Evolutionary conservation across 441 rosid genomes (phyloP).

Genomic region (Croton setiger): DNA sequence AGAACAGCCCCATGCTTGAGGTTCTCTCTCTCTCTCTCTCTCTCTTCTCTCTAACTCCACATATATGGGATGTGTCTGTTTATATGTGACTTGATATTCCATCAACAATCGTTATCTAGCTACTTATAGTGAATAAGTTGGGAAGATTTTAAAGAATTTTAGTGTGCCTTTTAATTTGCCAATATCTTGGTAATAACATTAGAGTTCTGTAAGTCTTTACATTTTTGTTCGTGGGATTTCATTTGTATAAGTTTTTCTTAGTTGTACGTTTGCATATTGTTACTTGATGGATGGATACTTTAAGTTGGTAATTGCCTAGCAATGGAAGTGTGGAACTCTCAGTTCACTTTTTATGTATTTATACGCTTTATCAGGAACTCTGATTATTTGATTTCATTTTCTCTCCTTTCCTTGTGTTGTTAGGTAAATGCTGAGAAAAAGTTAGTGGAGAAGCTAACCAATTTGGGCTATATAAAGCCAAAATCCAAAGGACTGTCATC

Average conservation of each 20-base stretch:
- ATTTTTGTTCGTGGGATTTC: neutral
- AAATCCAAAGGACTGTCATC: slow-evolving; percentile 29
- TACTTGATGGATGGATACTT: neutral
- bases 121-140: neutral
- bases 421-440: slow-evolving; percentile 81
- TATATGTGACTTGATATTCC: too few relatives aligned
- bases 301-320: neutral
- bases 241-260: too few relatives aligned
- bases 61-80: neutral
- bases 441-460: slow-evolving; percentile 63
- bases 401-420: slow-evolving; percentile 12
- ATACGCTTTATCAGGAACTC: neutral
- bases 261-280: too few relatives aligned
- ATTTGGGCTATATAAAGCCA: slow-evolving; percentile 58
- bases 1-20: slow-evolving; percentile 81
- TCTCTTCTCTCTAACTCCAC: neutral
- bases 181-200: neutral
- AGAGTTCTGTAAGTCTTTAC: too few relatives aligned
- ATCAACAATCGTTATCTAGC: neutral
- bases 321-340: neutral
- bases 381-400: neutral
- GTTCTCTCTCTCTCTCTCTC: slow-evolving; percentile 27
- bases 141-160: neutral
- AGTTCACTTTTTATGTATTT: neutral
- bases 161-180: neutral